phyloP scores from a whole-genome alignment of 805 yeast genomes.

The Candida glaebosa region DNA sequence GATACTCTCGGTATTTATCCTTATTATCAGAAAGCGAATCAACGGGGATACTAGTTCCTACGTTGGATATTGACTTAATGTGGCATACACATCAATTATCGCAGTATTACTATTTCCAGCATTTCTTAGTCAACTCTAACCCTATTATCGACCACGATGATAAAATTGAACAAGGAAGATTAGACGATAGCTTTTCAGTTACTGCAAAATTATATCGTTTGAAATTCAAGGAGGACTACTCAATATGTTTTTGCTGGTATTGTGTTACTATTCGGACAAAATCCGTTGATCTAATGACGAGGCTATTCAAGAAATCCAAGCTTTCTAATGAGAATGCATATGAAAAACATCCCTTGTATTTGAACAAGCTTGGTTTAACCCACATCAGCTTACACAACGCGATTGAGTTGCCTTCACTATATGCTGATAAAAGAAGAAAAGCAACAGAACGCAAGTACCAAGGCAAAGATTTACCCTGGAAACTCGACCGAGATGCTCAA shows the following conservation, averaged over 20 bases:
- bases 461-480: constrained; percentile 5
- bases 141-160: constrained; percentile 22
- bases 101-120: constrained; percentile 3
- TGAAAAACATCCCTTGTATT: constrained; percentile 7
- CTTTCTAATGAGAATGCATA: background rate
- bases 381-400: constrained; percentile 15
- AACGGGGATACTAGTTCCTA: constrained; percentile 8
- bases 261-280: constrained; percentile 9
- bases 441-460: constrained; percentile 5
- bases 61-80: constrained; percentile 10
- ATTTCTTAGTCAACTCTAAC: background rate
- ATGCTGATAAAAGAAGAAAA: constrained; percentile 5
- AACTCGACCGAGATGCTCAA: background rate
- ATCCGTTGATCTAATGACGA: constrained; percentile 6
- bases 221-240: constrained; percentile 13
- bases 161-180: constrained; percentile 17
- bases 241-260: constrained; percentile 20
- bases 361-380: constrained; percentile 9
- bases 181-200: constrained; percentile 13
- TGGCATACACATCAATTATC: constrained; percentile 12
- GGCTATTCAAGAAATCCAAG: constrained; percentile 4
- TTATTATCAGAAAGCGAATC: background rate
- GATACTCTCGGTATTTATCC: constrained; percentile 6
- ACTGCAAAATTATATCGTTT: constrained; percentile 15
- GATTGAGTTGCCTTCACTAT: constrained; percentile 7